Conservation (phyloP, 1,284 basidiomycete species). For the Austroboletus novae-zelandiae region DNA sequence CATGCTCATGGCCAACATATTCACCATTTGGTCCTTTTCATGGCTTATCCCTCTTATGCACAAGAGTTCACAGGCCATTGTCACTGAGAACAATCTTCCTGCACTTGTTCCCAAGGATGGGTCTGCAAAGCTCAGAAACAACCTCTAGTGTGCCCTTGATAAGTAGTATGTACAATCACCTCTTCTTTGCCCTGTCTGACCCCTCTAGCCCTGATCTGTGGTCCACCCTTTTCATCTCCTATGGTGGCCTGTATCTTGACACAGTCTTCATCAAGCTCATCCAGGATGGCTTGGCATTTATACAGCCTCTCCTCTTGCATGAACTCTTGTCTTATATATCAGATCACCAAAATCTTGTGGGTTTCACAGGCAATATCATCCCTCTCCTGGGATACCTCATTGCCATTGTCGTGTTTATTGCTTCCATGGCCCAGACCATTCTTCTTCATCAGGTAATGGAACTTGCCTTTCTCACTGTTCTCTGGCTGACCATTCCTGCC, state of each 20-base stretch:
- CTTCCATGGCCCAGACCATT: slow-evolving; percentile 75
- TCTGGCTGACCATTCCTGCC: background rate
- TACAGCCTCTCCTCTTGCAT: slow-evolving; percentile 88
- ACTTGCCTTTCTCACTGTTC: background rate
- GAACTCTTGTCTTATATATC: slow-evolving; percentile 82
- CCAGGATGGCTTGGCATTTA: slow-evolving; percentile 81
- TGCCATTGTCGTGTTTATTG: slow-evolving; percentile 76
- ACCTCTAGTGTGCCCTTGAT: slow-evolving; percentile 59
- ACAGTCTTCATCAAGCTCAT: slow-evolving; percentile 70
- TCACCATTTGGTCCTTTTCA: slow-evolving; percentile 69
- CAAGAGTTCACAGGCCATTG: slow-evolving; percentile 58
- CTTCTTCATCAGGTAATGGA: slow-evolving; percentile 75
- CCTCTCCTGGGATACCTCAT: slow-evolving; percentile 70
- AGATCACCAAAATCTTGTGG: slow-evolving; percentile 56
- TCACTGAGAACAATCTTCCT: slow-evolving; percentile 79
- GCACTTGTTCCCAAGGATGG: slow-evolving; percentile 67
- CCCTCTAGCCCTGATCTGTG: slow-evolving; percentile 49
- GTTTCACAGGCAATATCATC: slow-evolving; percentile 29
- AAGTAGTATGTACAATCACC: slow-evolving; percentile 47
- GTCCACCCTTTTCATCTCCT: slow-evolving; percentile 72
- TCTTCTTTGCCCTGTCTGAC: slow-evolving; percentile 4
- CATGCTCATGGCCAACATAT: slow-evolving; percentile 80
- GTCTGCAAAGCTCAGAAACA: slow-evolving; percentile 65
- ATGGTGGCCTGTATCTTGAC: slow-evolving; percentile 73
- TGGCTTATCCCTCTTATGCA: slow-evolving; percentile 82